Evolutionary conservation across 2,329 filamentous ascomycete genomes (phyloP).

Genomic region (Arthroderma sp.): DNA sequence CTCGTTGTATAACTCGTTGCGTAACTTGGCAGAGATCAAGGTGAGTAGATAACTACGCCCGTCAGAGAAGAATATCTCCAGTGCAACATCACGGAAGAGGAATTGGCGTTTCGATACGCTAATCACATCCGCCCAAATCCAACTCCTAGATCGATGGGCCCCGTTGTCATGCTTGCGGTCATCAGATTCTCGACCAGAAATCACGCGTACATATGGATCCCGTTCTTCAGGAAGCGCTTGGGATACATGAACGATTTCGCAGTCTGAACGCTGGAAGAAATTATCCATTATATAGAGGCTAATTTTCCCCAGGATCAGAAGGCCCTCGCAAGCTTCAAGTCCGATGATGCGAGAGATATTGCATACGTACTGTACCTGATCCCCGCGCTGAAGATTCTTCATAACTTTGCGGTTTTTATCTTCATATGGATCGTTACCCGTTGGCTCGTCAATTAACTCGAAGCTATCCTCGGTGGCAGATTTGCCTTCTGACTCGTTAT

Average conservation of each 20-base stretch:
- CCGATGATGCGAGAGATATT: conserved; percentile 93
- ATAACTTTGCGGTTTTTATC: conserved; percentile 98
- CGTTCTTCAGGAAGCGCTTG: conserved; percentile 86
- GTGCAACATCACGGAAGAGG: conserved; percentile 83
- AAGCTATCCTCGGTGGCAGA: conserved; percentile 71
- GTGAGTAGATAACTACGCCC: conserved; percentile 90
- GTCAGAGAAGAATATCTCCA: conserved; percentile 97
- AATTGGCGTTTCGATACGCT: conserved; percentile 94
- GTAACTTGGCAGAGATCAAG: conserved; percentile 56
- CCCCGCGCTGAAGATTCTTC: conserved; percentile 78
- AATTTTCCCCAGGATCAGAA: conserved; percentile 85
- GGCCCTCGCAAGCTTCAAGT: conserved; percentile 82
- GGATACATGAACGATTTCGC: conserved; percentile 93
- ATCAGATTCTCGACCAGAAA: conserved; percentile 62
- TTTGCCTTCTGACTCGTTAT: conserved; percentile 26
- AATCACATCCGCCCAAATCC: conserved; percentile 89
- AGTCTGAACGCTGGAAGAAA: conserved; percentile 87
- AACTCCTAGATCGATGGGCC: conserved; percentile 76
- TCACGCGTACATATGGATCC: conserved; percentile 89
- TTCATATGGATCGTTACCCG: conserved; percentile 74
- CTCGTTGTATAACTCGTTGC: conserved; percentile 70
- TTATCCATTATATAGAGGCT: conserved; percentile 91
- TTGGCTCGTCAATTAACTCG: conserved; percentile 87
- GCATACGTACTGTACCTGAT: conserved; percentile 85
- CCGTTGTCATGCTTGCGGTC: conserved; percentile 41